Evolutionary conservation across 202 grass and related monocot genomes (phyloP), one percentile per base, ranked within the genome.

Genomic region (Saccharum hybrid): DNA sequence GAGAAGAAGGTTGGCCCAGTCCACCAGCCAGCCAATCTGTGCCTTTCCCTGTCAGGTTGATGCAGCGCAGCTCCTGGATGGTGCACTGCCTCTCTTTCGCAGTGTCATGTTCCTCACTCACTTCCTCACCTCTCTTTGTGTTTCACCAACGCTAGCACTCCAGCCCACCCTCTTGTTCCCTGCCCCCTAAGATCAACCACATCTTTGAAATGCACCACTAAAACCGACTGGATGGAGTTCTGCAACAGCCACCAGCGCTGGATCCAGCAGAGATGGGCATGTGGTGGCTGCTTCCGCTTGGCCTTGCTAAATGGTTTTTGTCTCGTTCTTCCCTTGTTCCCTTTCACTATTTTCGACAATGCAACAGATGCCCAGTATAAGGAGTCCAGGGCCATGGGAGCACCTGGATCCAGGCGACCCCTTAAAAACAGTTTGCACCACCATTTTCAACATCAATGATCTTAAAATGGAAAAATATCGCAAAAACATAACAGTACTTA

Each of bases 401-500:
- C 15, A 26, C 26, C 28, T 51, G 54, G 54, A 57, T 19, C 18
- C 8, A 61, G 70, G 26, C 7, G 1, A 33, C 8, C 15, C 28
- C 28, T 33, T 65, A 34, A 65, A 34, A 65, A 30, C 28, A 65
- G 13, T 51, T 68, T 71, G 15, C 16, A 72, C 42, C 34, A 46
- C 22, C 12, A 0, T 66, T 66, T 72, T 57, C 42, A 42, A 76
- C 21, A 68, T 66, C 57, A 59, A 72, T 26, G 54, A 45, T 70
- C 57, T 64, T 72, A 81, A 81, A 75, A 81, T 1, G 1, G 16
- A 14, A 37, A 57, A 37, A 10, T 67, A 59, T 59, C n/a, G 49
- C 31, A 73, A 72, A 45, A 46, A 57, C 45, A 46, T 49, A 60
- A 46, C 77, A 79, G 52, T 63, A 80, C 22, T 78, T 71, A 31